These are phyloP conservation scores for Pseudocercospora vitis DNA, from an alignment of 2,329 filamentous ascomycete species.

Conservation along the genomic window DNA sequence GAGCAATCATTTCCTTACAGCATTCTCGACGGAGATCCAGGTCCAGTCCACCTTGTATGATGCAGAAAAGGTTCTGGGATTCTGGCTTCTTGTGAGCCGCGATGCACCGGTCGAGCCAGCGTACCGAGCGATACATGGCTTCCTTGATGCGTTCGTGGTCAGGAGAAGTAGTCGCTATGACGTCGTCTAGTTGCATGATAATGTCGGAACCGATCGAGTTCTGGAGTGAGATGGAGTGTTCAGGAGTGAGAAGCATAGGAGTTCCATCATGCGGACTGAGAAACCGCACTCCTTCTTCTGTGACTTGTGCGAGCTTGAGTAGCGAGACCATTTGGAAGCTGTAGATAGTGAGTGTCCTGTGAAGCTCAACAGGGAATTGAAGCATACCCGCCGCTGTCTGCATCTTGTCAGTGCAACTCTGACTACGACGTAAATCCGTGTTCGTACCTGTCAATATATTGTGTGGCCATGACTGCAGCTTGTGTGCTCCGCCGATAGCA, in stretches of 20 bases:
- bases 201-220: constrained; percentile 98
- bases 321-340: constrained; percentile 99
- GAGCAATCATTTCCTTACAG: constrained; percentile 79
- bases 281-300: constrained; percentile 93
- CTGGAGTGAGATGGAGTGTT: constrained; percentile 93
- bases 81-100: constrained; percentile 80
- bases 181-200: constrained; percentile 99
- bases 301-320: constrained; percentile 87
- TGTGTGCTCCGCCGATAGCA: constrained; percentile 86
- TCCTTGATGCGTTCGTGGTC: constrained; percentile 85
- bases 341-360: constrained; percentile 19
- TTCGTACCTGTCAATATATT: constrained; percentile 77
- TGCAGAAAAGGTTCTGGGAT: constrained; percentile 93
- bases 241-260: constrained; percentile 94
- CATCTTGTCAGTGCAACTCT: constrained; percentile 29
- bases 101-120: constrained; percentile 96
- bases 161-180: constrained; percentile 92
- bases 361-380: constrained; percentile 2
- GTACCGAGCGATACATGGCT: constrained; percentile 89
- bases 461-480: constrained; percentile 89
- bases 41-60: constrained; percentile 94
- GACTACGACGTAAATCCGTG: too few relatives aligned
- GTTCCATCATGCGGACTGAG: constrained; percentile 93
- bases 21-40: constrained; percentile 81
- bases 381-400: constrained; percentile 29